Conservation (phyloP, 2,329 filamentous ascomycete genomes). For the Fusarium sp. region DNA sequence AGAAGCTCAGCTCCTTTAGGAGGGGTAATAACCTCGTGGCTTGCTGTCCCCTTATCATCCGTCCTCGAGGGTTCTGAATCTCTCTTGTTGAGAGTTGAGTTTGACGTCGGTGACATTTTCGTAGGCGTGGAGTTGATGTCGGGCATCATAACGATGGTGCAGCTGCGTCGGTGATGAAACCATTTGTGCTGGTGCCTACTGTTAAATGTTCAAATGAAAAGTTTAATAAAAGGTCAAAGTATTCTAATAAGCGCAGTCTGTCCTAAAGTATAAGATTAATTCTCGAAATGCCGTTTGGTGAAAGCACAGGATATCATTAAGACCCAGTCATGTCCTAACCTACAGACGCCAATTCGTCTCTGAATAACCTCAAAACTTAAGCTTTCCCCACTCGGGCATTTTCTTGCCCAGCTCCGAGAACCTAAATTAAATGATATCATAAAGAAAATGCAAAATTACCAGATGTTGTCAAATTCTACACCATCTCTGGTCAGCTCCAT, state of each 20-base stretch:
- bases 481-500: not conserved
- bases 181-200: not conserved
- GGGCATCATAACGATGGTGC: not conserved
- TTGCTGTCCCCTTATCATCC: not conserved
- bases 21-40: not conserved
- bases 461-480: not conserved
- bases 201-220: not conserved
- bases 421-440: not conserved
- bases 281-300: not conserved
- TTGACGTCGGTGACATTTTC: not conserved
- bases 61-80: not conserved
- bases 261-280: not conserved
- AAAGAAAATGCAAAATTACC: slow-evolving; percentile 8
- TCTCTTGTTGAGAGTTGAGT: not conserved
- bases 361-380: not conserved
- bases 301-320: not conserved
- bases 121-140: not conserved
- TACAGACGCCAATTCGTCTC: not conserved
- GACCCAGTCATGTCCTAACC: not conserved
- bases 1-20: not conserved
- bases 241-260: not conserved
- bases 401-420: not conserved
- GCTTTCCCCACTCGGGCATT: not conserved
- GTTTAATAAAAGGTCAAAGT: not conserved
- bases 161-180: not conserved